Conservation (phyloP, 495 filamentous ascomycete species). For the Tuber melanosporum region DNA sequence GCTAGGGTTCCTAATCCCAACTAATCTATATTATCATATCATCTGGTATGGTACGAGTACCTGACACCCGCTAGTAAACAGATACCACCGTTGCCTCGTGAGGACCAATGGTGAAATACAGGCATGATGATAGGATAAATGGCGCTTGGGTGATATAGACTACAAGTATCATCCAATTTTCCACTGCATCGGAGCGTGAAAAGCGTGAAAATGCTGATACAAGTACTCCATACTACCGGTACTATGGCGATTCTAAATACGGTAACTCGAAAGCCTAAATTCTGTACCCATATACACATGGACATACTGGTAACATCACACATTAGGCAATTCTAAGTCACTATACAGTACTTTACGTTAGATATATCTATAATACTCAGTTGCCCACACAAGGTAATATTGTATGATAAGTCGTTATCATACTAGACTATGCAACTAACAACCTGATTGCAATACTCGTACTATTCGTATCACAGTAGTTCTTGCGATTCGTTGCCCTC, state of each 20-base stretch:
- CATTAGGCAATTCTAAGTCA: not conserved
- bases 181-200: not conserved
- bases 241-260: not conserved
- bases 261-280: not conserved
- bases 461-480: no score
- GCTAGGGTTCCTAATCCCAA: not conserved
- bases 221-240: not conserved
- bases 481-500: no score
- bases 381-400: not conserved
- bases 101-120: not conserved
- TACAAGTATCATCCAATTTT: not conserved
- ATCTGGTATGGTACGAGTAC: not conserved
- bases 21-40: not conserved
- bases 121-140: not conserved
- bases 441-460: no score
- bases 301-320: not conserved
- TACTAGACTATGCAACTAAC: not conserved
- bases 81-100: not conserved
- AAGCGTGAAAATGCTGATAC: not conserved
- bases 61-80: not conserved
- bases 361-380: not conserved
- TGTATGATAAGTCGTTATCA: not conserved
- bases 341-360: not conserved
- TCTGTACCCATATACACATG: not conserved
- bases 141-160: not conserved